These are phyloP conservation scores for Dovyalis caffra DNA, from an alignment of 345 rosid genomes.

Conservation along the genomic window DNA sequence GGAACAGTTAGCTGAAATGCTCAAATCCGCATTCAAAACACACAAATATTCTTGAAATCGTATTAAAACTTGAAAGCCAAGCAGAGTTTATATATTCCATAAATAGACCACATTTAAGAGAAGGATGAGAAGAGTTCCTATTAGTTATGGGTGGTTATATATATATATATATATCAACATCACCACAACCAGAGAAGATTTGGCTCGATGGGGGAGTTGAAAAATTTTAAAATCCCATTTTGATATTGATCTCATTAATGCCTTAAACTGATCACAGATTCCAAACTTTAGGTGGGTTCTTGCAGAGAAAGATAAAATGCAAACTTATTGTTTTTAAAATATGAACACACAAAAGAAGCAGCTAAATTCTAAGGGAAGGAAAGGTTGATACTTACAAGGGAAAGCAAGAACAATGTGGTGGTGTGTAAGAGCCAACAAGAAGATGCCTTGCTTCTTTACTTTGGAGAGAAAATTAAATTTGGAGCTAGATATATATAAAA, in stretches of 20 bases:
- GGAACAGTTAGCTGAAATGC: conserved; percentile 1
- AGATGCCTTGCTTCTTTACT: conserved; percentile 59
- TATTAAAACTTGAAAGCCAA: background rate
- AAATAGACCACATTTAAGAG: background rate
- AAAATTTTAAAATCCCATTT: conserved; percentile 14
- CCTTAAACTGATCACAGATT: conserved; percentile 32
- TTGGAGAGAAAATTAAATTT: conserved; percentile 26
- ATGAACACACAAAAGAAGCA: conserved; percentile 14
- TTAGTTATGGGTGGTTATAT: background rate
- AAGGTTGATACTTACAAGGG: conserved; percentile 48
- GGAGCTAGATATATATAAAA: background rate
- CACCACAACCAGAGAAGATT: background rate
- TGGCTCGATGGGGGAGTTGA: background rate
- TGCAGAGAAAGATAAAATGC: conserved; percentile 19
- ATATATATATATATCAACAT: background rate
- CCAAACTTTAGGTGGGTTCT: conserved; percentile 43
- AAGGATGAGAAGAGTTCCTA: background rate
- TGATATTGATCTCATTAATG: conserved; percentile 30
- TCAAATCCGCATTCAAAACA: background rate
- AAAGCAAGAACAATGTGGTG: conserved; percentile 44
- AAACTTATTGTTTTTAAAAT: background rate
- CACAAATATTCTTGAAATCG: background rate
- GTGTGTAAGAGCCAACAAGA: conserved; percentile 22
- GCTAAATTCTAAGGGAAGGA: conserved; percentile 40
- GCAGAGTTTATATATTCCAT: background rate